Evolutionary conservation across 225 moss, liverwort and hornwort genomes (phyloP), one percentile per base, ranked within the genome.

Genomic region (Physcomitrellopsis africana): DNA sequence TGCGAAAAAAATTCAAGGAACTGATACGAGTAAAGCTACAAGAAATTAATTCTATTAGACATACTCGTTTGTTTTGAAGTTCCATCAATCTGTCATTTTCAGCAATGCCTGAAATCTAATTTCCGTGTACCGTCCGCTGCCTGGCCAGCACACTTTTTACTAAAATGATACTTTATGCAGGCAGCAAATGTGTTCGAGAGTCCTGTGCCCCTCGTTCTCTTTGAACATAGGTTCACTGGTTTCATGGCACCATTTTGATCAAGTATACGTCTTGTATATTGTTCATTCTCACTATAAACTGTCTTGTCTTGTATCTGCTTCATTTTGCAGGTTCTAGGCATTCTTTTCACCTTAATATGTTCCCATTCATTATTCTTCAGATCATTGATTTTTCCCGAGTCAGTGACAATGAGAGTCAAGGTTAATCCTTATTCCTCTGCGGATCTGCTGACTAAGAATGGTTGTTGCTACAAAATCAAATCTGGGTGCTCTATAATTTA

Each of bases 151-250:
- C n/a, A n/a, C n/a, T n/a, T n/a, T n/a, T n/a, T n/a, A n/a, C n/a
- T n/a, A n/a, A n/a, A n/a, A n/a, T n/a, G n/a, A n/a, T n/a, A n/a
- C n/a, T n/a, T n/a, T n/a, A n/a, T n/a, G n/a, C n/a, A n/a, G n/a
- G 12, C 92, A 76, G 87, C 92, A 58, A 82, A 81, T 55, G 77
- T 90, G 86, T 92, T 92, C 75, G 86, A 83, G 81, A 90, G 92
- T 64, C 87, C 90, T 37, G 83, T 92, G 59, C 87, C 92, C 54
- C 92, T n/a, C 92, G 49, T 81, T 90, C 43, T 87, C 92, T 20
- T 92, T 92, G 72, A 86, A 89, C 12, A 87, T 92, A 87, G 92
- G 90, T 18, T 92, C 92, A 20, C 89, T 90, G 90, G 92, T 27
- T 92, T 92, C 59, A 88, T 92, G 92, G 90, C 92, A 65, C 92